Evolutionary conservation across 305 asterid species (phyloP), one percentile per base, ranked within the genome.

Genomic region (Solanum hybrid): DNA sequence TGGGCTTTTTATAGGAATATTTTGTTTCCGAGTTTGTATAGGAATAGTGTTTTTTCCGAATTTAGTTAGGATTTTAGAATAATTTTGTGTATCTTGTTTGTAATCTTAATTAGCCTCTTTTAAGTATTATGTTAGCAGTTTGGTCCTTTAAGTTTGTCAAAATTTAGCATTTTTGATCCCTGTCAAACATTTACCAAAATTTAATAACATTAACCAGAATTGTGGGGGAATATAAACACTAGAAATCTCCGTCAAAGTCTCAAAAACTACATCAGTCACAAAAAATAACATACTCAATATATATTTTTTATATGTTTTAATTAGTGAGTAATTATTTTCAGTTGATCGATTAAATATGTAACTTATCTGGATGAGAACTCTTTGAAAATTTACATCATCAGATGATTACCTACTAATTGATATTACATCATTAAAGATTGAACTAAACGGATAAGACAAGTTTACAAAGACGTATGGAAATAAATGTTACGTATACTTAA

Each of bases 331-430:
- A 5, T 71, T 71, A 11, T 12, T 71, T 71, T 24, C 4, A 11
- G 2, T 24, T 8, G 3, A 24, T 24, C 4, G 2, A 10, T 10
- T 10, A 69, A 69, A 69, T 69, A 10, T 22, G 27, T 66, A 66
- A n/a, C 71, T 60, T 60, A 7, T 1, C 0, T n/a, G 0, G 5
- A 3, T 27, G 0, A 2, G 10, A 71, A 26, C 34, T 26, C 20
- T 71, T 71, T 32, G 78, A 71, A 0, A 29, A 75, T 29, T 14
- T 31, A 0, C 40, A 76, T 32, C 82, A 34, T 77, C 12, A 31
- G 12, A 9, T 73, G 79, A 29, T 7, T 7, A 34, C n/a, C n/a
- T 29, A 73, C 2, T 0, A 51, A 51, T 51, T 5, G 0, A 73
- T 73, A 32, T 34, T 77, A 11, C 27, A 76, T 20, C 46, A 34